Evolutionary conservation across 116 monocot species (phyloP).

Genomic region (Papilionanthe hybrid): DNA sequence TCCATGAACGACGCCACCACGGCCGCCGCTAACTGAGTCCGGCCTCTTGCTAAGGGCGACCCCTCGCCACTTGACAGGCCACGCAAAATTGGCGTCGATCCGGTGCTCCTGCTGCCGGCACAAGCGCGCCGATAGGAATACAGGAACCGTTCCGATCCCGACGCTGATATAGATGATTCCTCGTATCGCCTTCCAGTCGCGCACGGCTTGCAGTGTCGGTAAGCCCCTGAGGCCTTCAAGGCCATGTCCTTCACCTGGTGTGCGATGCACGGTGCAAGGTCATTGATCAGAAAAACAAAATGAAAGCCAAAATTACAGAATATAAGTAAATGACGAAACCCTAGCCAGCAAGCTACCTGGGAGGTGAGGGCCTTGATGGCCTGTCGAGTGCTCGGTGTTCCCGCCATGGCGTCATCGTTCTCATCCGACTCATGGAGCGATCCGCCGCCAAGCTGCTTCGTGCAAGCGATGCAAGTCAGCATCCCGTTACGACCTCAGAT

Average conservation of each 20-base stretch:
- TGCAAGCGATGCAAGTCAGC: conserved; percentile 93
- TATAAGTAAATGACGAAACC: background rate
- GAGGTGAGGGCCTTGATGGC: conserved; percentile 76
- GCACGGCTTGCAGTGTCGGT: conserved; percentile 85
- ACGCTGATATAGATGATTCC: conserved; percentile 40
- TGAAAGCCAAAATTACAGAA: background rate
- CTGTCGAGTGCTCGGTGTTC: conserved; percentile 60
- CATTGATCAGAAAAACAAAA: background rate
- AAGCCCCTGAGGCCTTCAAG: conserved; percentile 85
- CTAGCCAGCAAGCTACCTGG: conserved; percentile 40
- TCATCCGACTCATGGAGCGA: conserved; percentile 33
- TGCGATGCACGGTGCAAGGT: too few relatives aligned
- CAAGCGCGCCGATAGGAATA: conserved; percentile 43
- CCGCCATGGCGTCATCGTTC: conserved; percentile 12
- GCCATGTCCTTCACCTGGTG: conserved; percentile 88
- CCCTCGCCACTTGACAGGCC: conserved; percentile 50
- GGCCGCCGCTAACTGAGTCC: conserved; percentile 34
- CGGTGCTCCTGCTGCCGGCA: conserved; percentile 30
- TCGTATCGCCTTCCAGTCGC: conserved; percentile 14
- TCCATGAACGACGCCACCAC: conserved; percentile 20
- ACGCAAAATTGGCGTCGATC: conserved; percentile 12
- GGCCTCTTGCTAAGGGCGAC: conserved; percentile 69
- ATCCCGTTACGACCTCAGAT: conserved; percentile 22
- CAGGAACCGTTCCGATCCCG: conserved; percentile 50
- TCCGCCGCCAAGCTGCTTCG: conserved; percentile 49